phyloP scores from a whole-genome alignment of 345 rosid genomes.

The Bruguiera parviflora region DNA sequence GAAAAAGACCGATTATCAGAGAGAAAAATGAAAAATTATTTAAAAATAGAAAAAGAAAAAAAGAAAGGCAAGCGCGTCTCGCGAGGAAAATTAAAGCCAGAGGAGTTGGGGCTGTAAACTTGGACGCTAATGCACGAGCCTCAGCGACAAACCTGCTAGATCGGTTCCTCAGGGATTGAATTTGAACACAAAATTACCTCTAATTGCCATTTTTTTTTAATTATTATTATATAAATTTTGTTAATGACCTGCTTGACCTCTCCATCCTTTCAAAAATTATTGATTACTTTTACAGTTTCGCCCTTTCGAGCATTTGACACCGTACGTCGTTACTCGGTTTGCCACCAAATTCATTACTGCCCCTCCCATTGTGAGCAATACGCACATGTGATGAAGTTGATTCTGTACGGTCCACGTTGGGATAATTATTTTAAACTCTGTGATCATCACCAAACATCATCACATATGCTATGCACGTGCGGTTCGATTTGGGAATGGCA shows the following conservation, averaged over 20 bases:
- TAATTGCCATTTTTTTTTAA: neutral
- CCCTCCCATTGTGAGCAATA: slow-evolving; percentile 10
- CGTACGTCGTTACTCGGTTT: neutral
- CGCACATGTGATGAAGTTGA: slow-evolving; percentile 11
- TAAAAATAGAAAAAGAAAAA: neutral
- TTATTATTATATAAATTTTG: slow-evolving; percentile 14
- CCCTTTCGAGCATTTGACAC: neutral
- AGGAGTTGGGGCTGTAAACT: slow-evolving; percentile 43
- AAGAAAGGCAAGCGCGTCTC: slow-evolving; percentile 14
- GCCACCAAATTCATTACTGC: neutral
- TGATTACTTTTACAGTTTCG: neutral
- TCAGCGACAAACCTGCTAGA: slow-evolving; percentile 50
- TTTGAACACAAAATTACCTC: slow-evolving; percentile 21
- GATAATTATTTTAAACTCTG: slow-evolving; percentile 13
- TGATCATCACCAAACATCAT: slow-evolving; percentile 15
- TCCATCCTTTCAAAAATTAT: neutral
- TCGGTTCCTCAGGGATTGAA: slow-evolving; percentile 45
- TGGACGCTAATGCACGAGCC: slow-evolving; percentile 36
- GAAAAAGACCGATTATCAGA: slow-evolving; percentile 7
- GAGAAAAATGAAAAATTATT: neutral
- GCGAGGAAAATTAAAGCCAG: slow-evolving; percentile 35
- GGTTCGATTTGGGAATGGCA: neutral
- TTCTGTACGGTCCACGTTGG: slow-evolving; percentile 17
- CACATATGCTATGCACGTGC: slow-evolving; percentile 21
- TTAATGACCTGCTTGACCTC: slow-evolving; percentile 21